phyloP scores from a whole-genome alignment of 805 yeast genomes.

The Barnettozyma sp. region DNA sequence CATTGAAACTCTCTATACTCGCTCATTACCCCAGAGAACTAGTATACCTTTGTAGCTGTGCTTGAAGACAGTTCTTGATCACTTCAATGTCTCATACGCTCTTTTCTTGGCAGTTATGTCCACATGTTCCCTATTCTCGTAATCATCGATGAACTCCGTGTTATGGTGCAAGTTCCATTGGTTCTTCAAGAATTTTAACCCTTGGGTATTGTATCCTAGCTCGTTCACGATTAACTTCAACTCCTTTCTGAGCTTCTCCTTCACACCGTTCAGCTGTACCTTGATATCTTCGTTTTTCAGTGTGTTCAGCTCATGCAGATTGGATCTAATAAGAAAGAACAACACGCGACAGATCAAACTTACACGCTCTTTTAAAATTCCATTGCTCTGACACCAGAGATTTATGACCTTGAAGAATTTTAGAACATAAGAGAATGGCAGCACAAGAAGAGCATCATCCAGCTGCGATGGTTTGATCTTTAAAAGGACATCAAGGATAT shows the following conservation, averaged over 20 bases:
- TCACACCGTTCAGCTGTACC: slow-evolving; percentile 57
- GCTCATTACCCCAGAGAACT: not conserved
- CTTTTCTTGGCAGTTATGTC: slow-evolving; percentile 63
- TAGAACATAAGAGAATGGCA: slow-evolving; percentile 81
- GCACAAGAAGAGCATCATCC: slow-evolving; percentile 85
- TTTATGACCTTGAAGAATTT: slow-evolving; percentile 67
- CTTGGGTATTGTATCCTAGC: slow-evolving; percentile 81
- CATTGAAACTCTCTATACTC: not conserved
- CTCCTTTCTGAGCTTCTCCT: slow-evolving; percentile 50
- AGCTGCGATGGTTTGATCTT: slow-evolving; percentile 78
- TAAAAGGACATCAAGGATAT: slow-evolving; percentile 64
- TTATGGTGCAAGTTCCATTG: slow-evolving; percentile 79
- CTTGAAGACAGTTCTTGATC: not conserved
- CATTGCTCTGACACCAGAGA: slow-evolving; percentile 55
- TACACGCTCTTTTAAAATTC: slow-evolving; percentile 43
- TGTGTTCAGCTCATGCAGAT: slow-evolving; percentile 70
- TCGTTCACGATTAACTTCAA: slow-evolving; percentile 46
- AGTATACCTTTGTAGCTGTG: not conserved
- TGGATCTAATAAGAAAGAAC: slow-evolving; percentile 64
- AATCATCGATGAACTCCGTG: slow-evolving; percentile 64
- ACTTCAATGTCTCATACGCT: slow-evolving; percentile 49
- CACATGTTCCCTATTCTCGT: slow-evolving; percentile 45
- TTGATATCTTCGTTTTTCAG: slow-evolving; percentile 61
- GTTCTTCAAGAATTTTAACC: slow-evolving; percentile 61
- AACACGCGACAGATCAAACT: slow-evolving; percentile 67